Percentiles rank a stretch among this genome's conserved stretches.
Conservation (phyloP, 1,139 yeast species). For the Suhomyces ambrosiae region DNA sequence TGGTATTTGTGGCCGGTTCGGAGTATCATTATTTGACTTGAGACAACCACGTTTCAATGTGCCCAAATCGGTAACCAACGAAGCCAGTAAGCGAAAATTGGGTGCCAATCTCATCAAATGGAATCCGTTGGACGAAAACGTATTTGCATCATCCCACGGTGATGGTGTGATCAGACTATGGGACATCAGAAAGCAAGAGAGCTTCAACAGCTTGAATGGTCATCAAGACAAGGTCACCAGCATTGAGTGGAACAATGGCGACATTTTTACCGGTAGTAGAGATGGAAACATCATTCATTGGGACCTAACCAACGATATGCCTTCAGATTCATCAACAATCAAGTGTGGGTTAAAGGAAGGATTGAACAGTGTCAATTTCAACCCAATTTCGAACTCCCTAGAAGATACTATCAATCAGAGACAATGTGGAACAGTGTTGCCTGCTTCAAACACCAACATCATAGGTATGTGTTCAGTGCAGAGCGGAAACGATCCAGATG, state of each 20-base stretch:
- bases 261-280: constrained; percentile 64
- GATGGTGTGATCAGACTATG: constrained; percentile 66
- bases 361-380: constrained; percentile 42
- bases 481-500: constrained; percentile 27
- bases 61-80: constrained; percentile 25
- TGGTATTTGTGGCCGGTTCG: constrained; percentile 69
- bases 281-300: constrained; percentile 78
- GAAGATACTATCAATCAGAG: constrained; percentile 40
- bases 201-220: constrained; percentile 56
- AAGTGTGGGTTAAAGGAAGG: constrained; percentile 54
- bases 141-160: constrained; percentile 67
- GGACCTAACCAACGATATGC: constrained; percentile 51
- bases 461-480: constrained; percentile 44
- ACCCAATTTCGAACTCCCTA: constrained; percentile 33
- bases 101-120: constrained; percentile 48
- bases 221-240: constrained; percentile 58
- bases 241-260: constrained; percentile 63
- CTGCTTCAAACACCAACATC: constrained; percentile 57
- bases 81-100: constrained; percentile 22
- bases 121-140: constrained; percentile 61
- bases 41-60: constrained; percentile 47
- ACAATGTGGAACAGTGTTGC: constrained; percentile 63
- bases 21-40: constrained; percentile 69
- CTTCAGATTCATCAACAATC: constrained; percentile 24
- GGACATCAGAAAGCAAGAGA: constrained; percentile 70